Evolutionary conservation across 2,329 filamentous ascomycete genomes (phyloP).

Genomic region (Exophiala dermatitidis): DNA sequence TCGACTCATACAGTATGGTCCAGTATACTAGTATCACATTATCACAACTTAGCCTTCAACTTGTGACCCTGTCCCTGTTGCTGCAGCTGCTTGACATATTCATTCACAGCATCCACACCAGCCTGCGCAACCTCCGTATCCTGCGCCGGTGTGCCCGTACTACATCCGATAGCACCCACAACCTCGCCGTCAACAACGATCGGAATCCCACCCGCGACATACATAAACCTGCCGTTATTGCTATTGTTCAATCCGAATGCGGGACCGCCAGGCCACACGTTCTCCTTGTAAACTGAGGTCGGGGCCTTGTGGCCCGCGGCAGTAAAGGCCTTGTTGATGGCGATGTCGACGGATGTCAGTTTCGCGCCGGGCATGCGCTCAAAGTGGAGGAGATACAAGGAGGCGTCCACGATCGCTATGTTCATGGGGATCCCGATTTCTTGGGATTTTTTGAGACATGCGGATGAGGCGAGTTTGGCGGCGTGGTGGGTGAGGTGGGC

Average conservation of each 20-base stretch:
- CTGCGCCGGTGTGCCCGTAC: constrained; percentile 49
- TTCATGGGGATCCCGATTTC: constrained; percentile 27
- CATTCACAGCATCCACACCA: constrained; percentile 45
- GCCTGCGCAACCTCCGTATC: constrained; percentile 48
- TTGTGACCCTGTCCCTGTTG: too few relatives aligned
- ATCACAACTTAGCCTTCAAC: constrained; percentile 39
- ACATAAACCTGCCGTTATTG: constrained; percentile 48
- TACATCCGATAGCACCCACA: constrained; percentile 49
- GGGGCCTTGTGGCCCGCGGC: constrained; percentile 49
- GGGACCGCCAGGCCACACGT: constrained; percentile 47
- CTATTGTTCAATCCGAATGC: constrained; percentile 44
- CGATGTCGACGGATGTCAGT: constrained; percentile 50
- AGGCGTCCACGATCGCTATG: constrained; percentile 28
- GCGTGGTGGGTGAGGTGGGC: constrained; percentile 25
- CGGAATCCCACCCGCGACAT: constrained; percentile 49
- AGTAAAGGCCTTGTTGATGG: constrained; percentile 48
- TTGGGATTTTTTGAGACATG: constrained; percentile 21
- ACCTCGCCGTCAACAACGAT: constrained; percentile 44
- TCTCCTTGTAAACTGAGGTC: constrained; percentile 48
- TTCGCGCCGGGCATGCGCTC: constrained; percentile 47
- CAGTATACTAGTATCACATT: not conserved
- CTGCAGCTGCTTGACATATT: constrained; percentile 29
- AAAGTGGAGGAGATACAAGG: constrained; percentile 35
- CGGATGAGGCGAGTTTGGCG: constrained; percentile 26
- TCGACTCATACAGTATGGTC: not conserved